Conservation (phyloP, 371 early-diverging fungal species). For the Fennellomyces sp. region DNA sequence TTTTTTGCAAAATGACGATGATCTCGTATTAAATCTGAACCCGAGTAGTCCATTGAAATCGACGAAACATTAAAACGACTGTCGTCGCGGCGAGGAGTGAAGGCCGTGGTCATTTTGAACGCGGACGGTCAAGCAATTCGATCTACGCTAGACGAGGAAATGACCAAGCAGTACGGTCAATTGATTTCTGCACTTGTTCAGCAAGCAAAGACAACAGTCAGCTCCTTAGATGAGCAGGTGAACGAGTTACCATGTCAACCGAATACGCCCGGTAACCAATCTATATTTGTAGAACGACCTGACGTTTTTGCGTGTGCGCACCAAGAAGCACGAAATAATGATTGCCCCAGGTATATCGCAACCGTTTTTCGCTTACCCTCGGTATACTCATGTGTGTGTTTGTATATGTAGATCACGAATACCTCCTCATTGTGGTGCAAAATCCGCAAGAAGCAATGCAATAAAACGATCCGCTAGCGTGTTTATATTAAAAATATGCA, state of each 20-base stretch:
- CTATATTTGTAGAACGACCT: constrained; percentile 75
- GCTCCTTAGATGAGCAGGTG: constrained; percentile 43
- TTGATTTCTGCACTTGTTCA: constrained; percentile 36
- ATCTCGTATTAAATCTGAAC: too few relatives aligned
- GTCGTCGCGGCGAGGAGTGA: constrained; percentile 79
- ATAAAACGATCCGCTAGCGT: constrained; percentile 2
- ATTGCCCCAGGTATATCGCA: constrained; percentile 78
- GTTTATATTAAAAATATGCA: not conserved
- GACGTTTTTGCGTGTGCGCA: constrained; percentile 90
- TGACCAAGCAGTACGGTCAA: constrained; percentile 76
- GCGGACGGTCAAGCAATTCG: constrained; percentile 85
- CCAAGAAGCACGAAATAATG: constrained; percentile 95
- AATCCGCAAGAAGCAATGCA: constrained; percentile 63
- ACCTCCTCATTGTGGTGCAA: constrained; percentile 87
- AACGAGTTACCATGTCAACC: constrained; percentile 4
- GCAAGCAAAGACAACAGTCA: constrained; percentile 37
- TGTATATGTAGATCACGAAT: constrained; percentile 73
- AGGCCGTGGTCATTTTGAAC: constrained; percentile 79
- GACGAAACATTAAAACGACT: constrained; percentile 93
- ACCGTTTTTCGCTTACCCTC: not conserved
- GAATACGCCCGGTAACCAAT: not conserved
- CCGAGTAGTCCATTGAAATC: constrained; percentile 72
- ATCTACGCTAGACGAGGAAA: constrained; percentile 80
- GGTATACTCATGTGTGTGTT: not conserved
- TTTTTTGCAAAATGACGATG: not conserved